These are phyloP conservation scores for Licmophora abbreviata DNA, from an alignment of 108 stramenopile species.

Conservation along the genomic window DNA sequence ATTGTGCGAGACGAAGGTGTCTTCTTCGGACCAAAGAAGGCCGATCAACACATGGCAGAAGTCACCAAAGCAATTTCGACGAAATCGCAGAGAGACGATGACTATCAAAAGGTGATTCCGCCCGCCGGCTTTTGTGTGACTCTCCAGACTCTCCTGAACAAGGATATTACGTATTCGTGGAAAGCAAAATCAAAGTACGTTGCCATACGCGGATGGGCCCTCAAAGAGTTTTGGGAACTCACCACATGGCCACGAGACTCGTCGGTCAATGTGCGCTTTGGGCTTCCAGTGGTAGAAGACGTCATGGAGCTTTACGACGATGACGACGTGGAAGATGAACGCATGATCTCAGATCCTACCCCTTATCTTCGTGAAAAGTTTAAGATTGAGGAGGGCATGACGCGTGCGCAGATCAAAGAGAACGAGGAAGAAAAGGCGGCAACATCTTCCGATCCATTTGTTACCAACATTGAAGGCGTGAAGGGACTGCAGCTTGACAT, in stretches of 20 bases:
- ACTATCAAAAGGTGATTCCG: constrained; percentile 24
- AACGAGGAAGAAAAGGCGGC: constrained; percentile 22
- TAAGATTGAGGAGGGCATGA: constrained; percentile 13
- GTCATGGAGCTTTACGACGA: constrained; percentile 17
- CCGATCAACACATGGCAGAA: constrained; percentile 45
- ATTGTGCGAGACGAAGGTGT: constrained; percentile 61
- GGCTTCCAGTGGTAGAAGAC: constrained; percentile 55
- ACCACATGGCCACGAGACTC: constrained; percentile 81
- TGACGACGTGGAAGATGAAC: constrained; percentile 30
- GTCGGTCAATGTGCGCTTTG: constrained; percentile 47
- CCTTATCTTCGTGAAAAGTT: constrained; percentile 10
- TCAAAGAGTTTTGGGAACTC: constrained; percentile 72
- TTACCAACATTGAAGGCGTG: constrained; percentile 45
- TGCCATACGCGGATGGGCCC: constrained; percentile 50
- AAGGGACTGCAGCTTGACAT: constrained; percentile 46
- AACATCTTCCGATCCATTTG: constrained; percentile 35
- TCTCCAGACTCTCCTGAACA: constrained; percentile 48
- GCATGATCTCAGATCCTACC: constrained; percentile 25
- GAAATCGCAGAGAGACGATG: constrained; percentile 4
- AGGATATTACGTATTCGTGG: constrained; percentile 33
- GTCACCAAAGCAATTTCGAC: constrained; percentile 5
- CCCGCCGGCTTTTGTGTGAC: constrained; percentile 52
- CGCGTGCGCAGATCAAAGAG: constrained; percentile 2
- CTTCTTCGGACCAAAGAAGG: constrained; percentile 64
- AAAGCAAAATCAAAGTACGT: constrained; percentile 20